These are phyloP conservation scores for Microbotryum silenes-acaulis DNA, from an alignment of 1,284 basidiomycete species.

Conservation along the genomic window DNA sequence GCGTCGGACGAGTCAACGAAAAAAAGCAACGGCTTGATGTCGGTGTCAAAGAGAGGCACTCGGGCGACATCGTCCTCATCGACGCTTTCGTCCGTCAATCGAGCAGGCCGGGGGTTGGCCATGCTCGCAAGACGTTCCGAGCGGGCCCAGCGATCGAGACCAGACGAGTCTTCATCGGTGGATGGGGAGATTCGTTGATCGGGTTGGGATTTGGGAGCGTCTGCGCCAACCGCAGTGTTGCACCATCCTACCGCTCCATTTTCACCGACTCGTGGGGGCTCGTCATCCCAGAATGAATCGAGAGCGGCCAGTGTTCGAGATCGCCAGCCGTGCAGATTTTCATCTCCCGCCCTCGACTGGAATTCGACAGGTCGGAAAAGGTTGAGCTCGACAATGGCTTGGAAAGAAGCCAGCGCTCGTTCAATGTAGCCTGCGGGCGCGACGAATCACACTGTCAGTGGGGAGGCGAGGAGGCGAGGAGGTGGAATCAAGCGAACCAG, in stretches of 20 bases:
- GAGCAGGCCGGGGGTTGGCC: constrained; percentile 49
- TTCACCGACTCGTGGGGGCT: constrained; percentile 47
- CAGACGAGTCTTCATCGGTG: constrained; percentile 46
- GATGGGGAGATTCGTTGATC: constrained; percentile 15
- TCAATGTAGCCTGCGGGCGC: constrained; percentile 43
- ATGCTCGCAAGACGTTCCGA: constrained; percentile 53
- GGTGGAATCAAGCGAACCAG: constrained; percentile 51
- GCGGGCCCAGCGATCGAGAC: constrained; percentile 58
- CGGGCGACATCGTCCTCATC: constrained; percentile 62
- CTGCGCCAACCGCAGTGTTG: constrained; percentile 17
- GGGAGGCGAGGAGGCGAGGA: neutral
- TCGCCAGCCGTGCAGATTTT: constrained; percentile 11
- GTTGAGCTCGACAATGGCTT: constrained; percentile 47
- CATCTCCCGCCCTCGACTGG: constrained; percentile 30
- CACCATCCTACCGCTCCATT: constrained; percentile 43
- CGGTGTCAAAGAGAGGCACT: constrained; percentile 62
- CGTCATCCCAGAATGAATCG: constrained; percentile 48
- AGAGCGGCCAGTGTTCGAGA: constrained; percentile 37
- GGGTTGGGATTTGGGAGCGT: neutral
- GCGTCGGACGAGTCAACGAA: constrained; percentile 50
- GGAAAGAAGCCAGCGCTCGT: constrained; percentile 45
- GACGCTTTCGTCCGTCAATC: constrained; percentile 48
- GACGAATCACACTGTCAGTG: neutral
- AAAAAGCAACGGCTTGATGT: constrained; percentile 64
- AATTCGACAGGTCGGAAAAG: constrained; percentile 41